Evolutionary conservation across 192 early-diverging fungal genomes (phyloP).

Genomic region (Spizellomyces punctatus): DNA sequence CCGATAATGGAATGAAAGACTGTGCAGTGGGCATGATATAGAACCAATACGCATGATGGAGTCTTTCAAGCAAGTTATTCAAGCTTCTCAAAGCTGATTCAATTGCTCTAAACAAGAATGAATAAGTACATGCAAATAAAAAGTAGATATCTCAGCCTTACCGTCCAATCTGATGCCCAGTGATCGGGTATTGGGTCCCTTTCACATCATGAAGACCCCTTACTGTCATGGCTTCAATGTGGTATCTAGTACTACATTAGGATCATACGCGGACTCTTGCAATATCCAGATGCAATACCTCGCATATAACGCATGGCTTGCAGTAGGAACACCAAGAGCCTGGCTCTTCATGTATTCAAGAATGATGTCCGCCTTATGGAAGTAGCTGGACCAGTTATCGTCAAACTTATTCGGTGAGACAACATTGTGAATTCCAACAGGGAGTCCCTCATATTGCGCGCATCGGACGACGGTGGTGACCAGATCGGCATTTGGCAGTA

Average conservation of each 20-base stretch:
- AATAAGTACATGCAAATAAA: neutral
- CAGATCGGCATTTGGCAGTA: slow-evolving; percentile 89
- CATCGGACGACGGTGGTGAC: slow-evolving; percentile 74
- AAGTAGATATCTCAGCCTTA: neutral
- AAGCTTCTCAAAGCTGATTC: slow-evolving; percentile 84
- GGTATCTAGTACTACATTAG: slow-evolving; percentile 27
- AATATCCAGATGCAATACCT: slow-evolving; percentile 40
- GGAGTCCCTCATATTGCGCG: slow-evolving; percentile 54
- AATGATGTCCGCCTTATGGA: slow-evolving; percentile 31
- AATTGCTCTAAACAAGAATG: slow-evolving; percentile 37
- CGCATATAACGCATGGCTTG: slow-evolving; percentile 71
- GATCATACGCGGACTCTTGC: neutral
- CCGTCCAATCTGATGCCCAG: slow-evolving; percentile 25
- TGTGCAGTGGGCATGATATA: slow-evolving; percentile 84
- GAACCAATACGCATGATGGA: slow-evolving; percentile 97
- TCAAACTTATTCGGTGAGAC: slow-evolving; percentile 22
- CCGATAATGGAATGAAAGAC: slow-evolving; percentile 82
- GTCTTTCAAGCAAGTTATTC: slow-evolving; percentile 90
- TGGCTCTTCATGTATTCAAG: slow-evolving; percentile 64
- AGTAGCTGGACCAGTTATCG: slow-evolving; percentile 17
- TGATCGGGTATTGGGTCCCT: slow-evolving; percentile 9
- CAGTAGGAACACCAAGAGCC: slow-evolving; percentile 67
- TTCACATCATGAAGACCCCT: slow-evolving; percentile 25
- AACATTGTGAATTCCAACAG: slow-evolving; percentile 61
- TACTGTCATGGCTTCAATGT: slow-evolving; percentile 49